Evolutionary conservation across 1,284 basidiomycete species (phyloP).

Genomic region (Trametes versicolor): DNA sequence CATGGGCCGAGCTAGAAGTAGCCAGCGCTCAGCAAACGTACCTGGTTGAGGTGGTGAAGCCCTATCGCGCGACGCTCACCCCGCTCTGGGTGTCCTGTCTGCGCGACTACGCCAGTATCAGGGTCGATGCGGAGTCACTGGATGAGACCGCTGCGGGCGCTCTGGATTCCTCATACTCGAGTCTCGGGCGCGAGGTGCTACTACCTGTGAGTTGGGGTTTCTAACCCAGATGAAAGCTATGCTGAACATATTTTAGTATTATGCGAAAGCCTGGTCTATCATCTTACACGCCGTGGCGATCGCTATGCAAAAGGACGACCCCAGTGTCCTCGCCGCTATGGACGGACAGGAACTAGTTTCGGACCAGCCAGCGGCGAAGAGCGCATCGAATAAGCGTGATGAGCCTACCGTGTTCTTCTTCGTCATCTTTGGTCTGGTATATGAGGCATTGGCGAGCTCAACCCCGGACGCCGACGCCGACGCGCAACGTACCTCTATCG

Average conservation of each 20-base stretch:
- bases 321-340: slow-evolving; percentile 81
- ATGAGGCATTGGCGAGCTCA: slow-evolving; percentile 85
- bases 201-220: slow-evolving; percentile 72
- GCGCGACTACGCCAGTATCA: slow-evolving; percentile 92
- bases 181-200: slow-evolving; percentile 89
- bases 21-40: slow-evolving; percentile 82
- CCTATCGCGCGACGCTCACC: slow-evolving; percentile 80
- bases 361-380: slow-evolving; percentile 29
- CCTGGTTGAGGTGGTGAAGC: slow-evolving; percentile 84
- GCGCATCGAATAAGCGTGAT: slow-evolving; percentile 52
- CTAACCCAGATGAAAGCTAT: too few species aligned
- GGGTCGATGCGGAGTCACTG: slow-evolving; percentile 88
- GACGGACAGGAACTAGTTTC: slow-evolving; percentile 69
- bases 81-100: slow-evolving; percentile 91
- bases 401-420: slow-evolving; percentile 90
- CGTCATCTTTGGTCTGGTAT: slow-evolving; percentile 92
- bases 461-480: slow-evolving; percentile 55
- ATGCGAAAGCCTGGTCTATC: slow-evolving; percentile 83
- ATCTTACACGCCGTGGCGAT: slow-evolving; percentile 91
- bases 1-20: slow-evolving; percentile 95
- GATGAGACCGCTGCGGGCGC: slow-evolving; percentile 72
- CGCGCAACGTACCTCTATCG: slow-evolving; percentile 58
- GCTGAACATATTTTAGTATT: slow-evolving; percentile 71
- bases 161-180: slow-evolving; percentile 86
- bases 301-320: slow-evolving; percentile 78